Evolutionary conservation across 108 stramenopile genomes (phyloP).

Genomic region (Nitzschia palea): DNA sequence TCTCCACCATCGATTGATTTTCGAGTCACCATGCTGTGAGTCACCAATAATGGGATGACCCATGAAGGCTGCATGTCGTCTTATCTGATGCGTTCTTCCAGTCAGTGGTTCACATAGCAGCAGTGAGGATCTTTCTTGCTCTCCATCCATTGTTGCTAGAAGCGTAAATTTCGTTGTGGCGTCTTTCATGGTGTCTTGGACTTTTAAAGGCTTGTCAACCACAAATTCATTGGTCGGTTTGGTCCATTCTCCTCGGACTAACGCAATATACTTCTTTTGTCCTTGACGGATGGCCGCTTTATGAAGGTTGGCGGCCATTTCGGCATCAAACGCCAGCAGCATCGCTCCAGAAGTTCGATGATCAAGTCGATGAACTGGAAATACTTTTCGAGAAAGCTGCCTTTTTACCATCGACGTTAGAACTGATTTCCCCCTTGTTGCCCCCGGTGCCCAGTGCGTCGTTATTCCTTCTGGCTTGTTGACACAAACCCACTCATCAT

Average conservation of each 20-base stretch:
- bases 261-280: conserved; percentile 63
- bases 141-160: conserved; percentile 9
- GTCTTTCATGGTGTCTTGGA: conserved; percentile 35
- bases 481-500: conserved; percentile 59
- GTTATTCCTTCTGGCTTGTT: conserved; percentile 70
- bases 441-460: conserved; percentile 35
- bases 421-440: conserved; percentile 22
- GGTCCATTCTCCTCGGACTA: conserved; percentile 61
- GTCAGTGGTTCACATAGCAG: conserved; percentile 50
- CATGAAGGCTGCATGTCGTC: conserved; percentile 52
- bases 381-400: conserved; percentile 67
- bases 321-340: conserved; percentile 59
- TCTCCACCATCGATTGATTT: conserved; percentile 74
- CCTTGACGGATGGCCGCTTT: conserved; percentile 31
- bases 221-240: conserved; percentile 7
- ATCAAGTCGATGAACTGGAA: conserved; percentile 74
- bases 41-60: conserved; percentile 72
- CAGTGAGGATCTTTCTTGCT: conserved; percentile 36
- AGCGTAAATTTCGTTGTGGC: conserved; percentile 43
- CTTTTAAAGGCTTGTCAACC: conserved; percentile 23
- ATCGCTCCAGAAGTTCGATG: conserved; percentile 76
- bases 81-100: conserved; percentile 69
- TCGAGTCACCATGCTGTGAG: conserved; percentile 69
- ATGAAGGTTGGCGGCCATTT: conserved; percentile 47
- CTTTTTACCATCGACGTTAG: conserved; percentile 49